These are phyloP conservation scores for Suhomyces kilbournensis DNA, from an alignment of 805 yeast species.

Conservation along the genomic window DNA sequence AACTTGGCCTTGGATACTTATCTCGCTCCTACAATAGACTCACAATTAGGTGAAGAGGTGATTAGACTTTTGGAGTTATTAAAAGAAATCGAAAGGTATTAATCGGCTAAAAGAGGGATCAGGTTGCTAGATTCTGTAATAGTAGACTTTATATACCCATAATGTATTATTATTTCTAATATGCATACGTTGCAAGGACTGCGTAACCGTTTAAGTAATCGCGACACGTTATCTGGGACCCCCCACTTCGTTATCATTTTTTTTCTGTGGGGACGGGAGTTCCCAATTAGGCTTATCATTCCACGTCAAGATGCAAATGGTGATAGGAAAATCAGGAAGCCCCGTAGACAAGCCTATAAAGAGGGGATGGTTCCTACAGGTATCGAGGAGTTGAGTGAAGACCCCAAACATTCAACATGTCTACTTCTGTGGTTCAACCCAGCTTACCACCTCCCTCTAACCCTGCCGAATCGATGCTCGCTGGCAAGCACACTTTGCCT, in stretches of 20 bases:
- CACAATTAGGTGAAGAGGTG: slow-evolving; percentile 36
- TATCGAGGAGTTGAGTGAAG: not conserved
- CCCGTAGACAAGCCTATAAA: not conserved
- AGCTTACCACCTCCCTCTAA: slow-evolving; percentile 20
- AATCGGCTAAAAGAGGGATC: not conserved
- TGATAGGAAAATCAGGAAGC: not conserved
- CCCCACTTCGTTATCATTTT: not conserved
- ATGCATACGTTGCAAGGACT: not conserved
- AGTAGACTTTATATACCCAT: not conserved
- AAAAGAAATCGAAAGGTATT: slow-evolving; percentile 11
- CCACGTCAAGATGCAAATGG: not conserved
- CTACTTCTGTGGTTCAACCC: slow-evolving; percentile 6
- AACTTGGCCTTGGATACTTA: slow-evolving; percentile 34
- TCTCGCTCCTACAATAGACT: slow-evolving; percentile 34
- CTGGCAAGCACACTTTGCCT: slow-evolving; percentile 49
- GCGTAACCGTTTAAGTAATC: not conserved
- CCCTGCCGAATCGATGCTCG: slow-evolving; percentile 15
- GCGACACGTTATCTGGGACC: not conserved
- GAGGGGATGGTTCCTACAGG: not conserved
- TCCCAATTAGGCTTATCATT: not conserved
- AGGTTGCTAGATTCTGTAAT: not conserved
- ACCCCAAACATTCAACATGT: slow-evolving; percentile 10
- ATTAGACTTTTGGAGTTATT: slow-evolving; percentile 29
- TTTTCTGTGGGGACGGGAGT: not conserved
- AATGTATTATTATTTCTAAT: not conserved